These are phyloP conservation scores for Rusavskia elegans DNA, from an alignment of 495 filamentous ascomycete genomes.

Conservation along the genomic window DNA sequence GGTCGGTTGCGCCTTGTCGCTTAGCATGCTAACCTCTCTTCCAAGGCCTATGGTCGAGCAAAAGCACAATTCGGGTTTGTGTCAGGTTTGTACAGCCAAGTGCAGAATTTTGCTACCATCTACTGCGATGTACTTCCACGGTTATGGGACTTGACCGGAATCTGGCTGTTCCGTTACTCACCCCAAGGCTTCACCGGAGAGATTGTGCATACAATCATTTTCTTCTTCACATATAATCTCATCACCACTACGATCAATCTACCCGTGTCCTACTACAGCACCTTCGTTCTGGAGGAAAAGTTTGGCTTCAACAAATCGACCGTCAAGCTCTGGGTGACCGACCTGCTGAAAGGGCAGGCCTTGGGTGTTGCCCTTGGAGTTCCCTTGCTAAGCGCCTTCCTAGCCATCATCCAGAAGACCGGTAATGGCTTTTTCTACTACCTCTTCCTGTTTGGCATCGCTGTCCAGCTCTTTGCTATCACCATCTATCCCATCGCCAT, in stretches of 20 bases:
- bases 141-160: slow-evolving; percentile 70
- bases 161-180: slow-evolving; percentile 52
- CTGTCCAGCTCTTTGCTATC: slow-evolving; percentile 80
- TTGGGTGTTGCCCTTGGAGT: slow-evolving; percentile 63
- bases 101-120: slow-evolving; percentile 75
- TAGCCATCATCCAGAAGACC: slow-evolving; percentile 81
- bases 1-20: not conserved
- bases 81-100: slow-evolving; percentile 64
- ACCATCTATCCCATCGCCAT: slow-evolving; percentile 93
- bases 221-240: slow-evolving; percentile 75
- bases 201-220: slow-evolving; percentile 84
- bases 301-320: slow-evolving; percentile 99
- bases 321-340: slow-evolving; percentile 68
- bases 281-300: slow-evolving; percentile 88
- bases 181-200: slow-evolving; percentile 74
- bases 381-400: slow-evolving; percentile 77
- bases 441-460: slow-evolving; percentile 81
- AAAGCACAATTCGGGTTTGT: slow-evolving; percentile 82
- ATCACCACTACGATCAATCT: slow-evolving; percentile 62
- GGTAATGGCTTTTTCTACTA: slow-evolving; percentile 93
- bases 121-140: slow-evolving; percentile 81
- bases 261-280: slow-evolving; percentile 77
- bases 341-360: slow-evolving; percentile 81
- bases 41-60: slow-evolving; percentile 75
- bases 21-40: not conserved